Evolutionary conservation across 2,329 filamentous ascomycete species (phyloP), one percentile per base, ranked within the genome.

Genomic region (Didymella segeticola): DNA sequence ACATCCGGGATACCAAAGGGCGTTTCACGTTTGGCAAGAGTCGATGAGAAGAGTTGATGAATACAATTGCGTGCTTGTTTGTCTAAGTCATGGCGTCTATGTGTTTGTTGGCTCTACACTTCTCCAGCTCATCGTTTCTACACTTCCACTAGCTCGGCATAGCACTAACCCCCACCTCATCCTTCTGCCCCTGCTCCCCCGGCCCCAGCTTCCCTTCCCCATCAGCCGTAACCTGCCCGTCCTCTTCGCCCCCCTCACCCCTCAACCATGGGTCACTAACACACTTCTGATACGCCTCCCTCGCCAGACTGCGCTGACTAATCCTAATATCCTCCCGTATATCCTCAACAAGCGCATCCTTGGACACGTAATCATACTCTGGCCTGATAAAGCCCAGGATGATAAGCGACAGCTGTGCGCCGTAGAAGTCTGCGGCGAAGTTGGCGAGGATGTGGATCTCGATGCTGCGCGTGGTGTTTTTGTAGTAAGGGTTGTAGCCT

Each of bases 401-500:
- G 20, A 92, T 75, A 14, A 98, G 79, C 34, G 91, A 87, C 80
- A 98, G 89, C 62, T 86, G 84, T 5, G 83, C 84, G 58, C 85
- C 90, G 77, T 98, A 98, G 73, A 99, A 99, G 72, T 98, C 92
- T 31, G 81, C 78, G 2, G 77, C 74, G 73, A 97, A 96, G 36
- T 81, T 75, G 69, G 91, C 87, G 75, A 99, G 83, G 48, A 99
- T 84, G 78, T 96, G 92, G 51, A 96, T 92, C 81, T 96, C 92
- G 70, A 95, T 92, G 58, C 86, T 91, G 58, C 91, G 87, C 39
- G 90, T 86, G 4, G 83, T 87, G 81, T 99, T 98, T 74, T 93
- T 92, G 83, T 96, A 99, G 78, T 93, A 98, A 0, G 95, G 95
- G 77, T 98, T 99, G 83, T 93, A 98, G 37, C 95, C 95, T 31